Percentiles rank a stretch among this genome's conserved stretches.
Conservation (phyloP, 805 yeast species). For the Wickerhamomyces pijperi region DNA sequence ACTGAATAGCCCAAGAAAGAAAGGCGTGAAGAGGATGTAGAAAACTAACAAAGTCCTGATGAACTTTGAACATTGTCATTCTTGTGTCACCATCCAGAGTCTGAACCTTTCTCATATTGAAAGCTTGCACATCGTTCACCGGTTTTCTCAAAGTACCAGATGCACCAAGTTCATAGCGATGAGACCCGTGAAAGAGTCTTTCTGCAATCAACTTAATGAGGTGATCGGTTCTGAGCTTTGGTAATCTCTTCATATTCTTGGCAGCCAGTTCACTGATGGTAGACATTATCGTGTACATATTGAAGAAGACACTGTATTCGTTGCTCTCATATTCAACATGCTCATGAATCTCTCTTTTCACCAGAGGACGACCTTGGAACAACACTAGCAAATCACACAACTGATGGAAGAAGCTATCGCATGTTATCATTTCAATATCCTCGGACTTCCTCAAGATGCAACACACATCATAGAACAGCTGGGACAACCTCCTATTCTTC, state of each 20-base stretch:
- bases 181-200: conserved; percentile 2
- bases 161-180: background rate
- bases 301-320: conserved; percentile 34
- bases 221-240: background rate
- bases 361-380: conserved; percentile 70
- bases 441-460: conserved; percentile 65
- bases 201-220: conserved; percentile 5
- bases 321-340: conserved; percentile 90
- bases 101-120: conserved; percentile 7
- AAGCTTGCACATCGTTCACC: conserved; percentile 5
- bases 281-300: conserved; percentile 46
- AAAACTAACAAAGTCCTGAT: conserved; percentile 45
- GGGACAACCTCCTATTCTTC: conserved; percentile 68
- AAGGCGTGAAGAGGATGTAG: conserved; percentile 75
- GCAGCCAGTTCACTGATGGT: conserved; percentile 49
- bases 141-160: background rate
- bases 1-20: conserved; percentile 60
- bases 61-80: conserved; percentile 31
- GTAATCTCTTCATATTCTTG: conserved; percentile 24
- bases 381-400: conserved; percentile 54
- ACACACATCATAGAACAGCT: conserved; percentile 68
- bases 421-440: conserved; percentile 34
- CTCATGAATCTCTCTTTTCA: conserved; percentile 60
- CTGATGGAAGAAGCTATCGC: conserved; percentile 38
- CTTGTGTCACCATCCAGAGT: conserved; percentile 15